These are phyloP conservation scores for Wickerhamomyces chaumierensis DNA, from an alignment of 805 yeast species.

Conservation along the genomic window DNA sequence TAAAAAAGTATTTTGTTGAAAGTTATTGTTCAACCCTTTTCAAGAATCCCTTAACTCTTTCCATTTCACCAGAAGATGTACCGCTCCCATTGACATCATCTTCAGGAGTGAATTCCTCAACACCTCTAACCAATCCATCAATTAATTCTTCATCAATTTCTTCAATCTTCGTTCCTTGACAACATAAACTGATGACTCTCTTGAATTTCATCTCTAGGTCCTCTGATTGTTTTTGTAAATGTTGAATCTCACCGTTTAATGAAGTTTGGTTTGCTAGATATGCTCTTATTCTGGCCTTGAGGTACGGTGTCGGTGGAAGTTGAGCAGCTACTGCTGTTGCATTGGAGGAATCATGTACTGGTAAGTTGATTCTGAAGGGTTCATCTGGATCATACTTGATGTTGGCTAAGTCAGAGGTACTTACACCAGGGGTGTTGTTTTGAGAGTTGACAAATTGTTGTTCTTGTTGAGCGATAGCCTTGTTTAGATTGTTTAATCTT, in stretches of 20 bases:
- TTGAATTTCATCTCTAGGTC: constrained; percentile 69
- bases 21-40: constrained; percentile 30
- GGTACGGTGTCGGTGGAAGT: constrained; percentile 30
- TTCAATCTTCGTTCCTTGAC: constrained; percentile 59
- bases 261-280: constrained; percentile 58
- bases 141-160: constrained; percentile 69
- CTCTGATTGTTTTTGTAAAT: constrained; percentile 31
- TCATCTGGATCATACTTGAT: constrained; percentile 79
- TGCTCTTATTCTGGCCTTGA: constrained; percentile 73
- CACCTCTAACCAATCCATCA: constrained; percentile 81
- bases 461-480: constrained; percentile 56
- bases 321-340: too few species aligned
- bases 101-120: constrained; percentile 71
- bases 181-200: constrained; percentile 79
- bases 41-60: constrained; percentile 42
- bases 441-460: constrained; percentile 32
- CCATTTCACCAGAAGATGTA: constrained; percentile 26
- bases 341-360: too few species aligned
- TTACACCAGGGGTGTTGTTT: constrained; percentile 23
- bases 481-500: constrained; percentile 45
- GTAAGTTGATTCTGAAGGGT: constrained; percentile 66
- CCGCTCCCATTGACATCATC: constrained; percentile 31
- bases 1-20: too few species aligned
- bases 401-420: constrained; percentile 28
- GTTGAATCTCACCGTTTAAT: constrained; percentile 45